These are phyloP conservation scores for Durusdinium trenchii DNA, from an alignment of 73 alveolate genomes.

Conservation along the genomic window DNA sequence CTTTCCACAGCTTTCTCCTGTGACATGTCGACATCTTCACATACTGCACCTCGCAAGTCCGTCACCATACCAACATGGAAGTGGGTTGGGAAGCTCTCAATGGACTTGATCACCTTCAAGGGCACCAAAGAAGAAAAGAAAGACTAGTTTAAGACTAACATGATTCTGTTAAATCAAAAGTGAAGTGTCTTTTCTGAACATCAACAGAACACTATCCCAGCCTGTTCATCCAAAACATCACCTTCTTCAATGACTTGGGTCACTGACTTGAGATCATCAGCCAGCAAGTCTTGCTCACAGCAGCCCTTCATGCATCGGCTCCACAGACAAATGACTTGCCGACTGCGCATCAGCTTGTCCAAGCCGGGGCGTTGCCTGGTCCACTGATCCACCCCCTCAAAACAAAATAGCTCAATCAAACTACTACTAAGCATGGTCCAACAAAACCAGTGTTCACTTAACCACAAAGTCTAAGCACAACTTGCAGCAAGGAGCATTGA, in stretches of 20 bases:
- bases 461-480: not conserved
- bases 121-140: no score
- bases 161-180: no score
- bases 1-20: not conserved
- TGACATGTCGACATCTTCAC: not conserved
- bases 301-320: not conserved
- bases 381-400: not conserved
- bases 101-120: not conserved
- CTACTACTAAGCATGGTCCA: not conserved
- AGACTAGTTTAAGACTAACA: no score
- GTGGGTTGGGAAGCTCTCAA: not conserved
- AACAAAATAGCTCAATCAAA: not conserved
- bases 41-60: not conserved
- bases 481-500: not conserved
- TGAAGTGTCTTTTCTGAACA: no score
- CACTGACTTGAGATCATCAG: not conserved
- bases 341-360: not conserved
- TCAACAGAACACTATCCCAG: no score
- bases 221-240: not conserved
- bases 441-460: not conserved
- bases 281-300: constrained; percentile 15
- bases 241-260: not conserved
- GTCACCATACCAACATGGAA: not conserved
- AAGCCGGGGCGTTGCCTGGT: constrained; percentile 4
- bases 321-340: not conserved